Evolutionary conservation across 768 basidiomycete species (phyloP).

Genomic region (Krasilnikovozyma curviuscula): DNA sequence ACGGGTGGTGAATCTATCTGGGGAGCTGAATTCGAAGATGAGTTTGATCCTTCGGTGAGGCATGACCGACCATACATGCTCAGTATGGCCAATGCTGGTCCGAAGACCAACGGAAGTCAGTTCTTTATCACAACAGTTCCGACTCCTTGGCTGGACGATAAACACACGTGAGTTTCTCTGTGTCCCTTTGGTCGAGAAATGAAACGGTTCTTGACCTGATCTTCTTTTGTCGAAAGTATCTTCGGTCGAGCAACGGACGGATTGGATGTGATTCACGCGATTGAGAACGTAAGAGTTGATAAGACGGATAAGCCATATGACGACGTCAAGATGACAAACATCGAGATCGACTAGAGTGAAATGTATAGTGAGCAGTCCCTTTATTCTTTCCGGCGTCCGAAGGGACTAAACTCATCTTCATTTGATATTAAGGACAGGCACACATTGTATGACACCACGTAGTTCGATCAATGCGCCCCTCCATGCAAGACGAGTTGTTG

Average conservation of each 20-base stretch:
- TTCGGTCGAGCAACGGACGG: slow-evolving; percentile 78
- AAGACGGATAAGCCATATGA: slow-evolving; percentile 77
- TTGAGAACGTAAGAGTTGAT: slow-evolving; percentile 41
- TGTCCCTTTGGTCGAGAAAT: neutral
- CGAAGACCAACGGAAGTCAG: slow-evolving; percentile 63
- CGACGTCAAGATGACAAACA: slow-evolving; percentile 69
- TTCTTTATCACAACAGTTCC: slow-evolving; percentile 96
- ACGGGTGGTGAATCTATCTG: slow-evolving; percentile 82
- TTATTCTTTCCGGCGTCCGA: no score
- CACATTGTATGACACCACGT: no score
- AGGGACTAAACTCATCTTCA: no score
- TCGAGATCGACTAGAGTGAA: slow-evolving; percentile 12
- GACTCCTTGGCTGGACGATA: slow-evolving; percentile 67
- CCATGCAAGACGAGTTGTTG: no score
- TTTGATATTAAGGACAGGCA: no score
- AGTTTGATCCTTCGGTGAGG: slow-evolving; percentile 69
- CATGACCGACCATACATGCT: slow-evolving; percentile 91
- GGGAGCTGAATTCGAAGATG: slow-evolving; percentile 79
- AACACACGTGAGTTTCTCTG: slow-evolving; percentile 26
- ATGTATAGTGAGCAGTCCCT: no score
- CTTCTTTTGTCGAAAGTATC: slow-evolving; percentile 41
- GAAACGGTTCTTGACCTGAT: neutral
- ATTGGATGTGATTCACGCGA: slow-evolving; percentile 70
- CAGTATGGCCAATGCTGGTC: slow-evolving; percentile 60
- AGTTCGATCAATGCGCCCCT: no score